Base-by-base conservation (phyloP, 2,329 filamentous ascomycete species). In the Pseudogymnoascus sp. region DNA sequence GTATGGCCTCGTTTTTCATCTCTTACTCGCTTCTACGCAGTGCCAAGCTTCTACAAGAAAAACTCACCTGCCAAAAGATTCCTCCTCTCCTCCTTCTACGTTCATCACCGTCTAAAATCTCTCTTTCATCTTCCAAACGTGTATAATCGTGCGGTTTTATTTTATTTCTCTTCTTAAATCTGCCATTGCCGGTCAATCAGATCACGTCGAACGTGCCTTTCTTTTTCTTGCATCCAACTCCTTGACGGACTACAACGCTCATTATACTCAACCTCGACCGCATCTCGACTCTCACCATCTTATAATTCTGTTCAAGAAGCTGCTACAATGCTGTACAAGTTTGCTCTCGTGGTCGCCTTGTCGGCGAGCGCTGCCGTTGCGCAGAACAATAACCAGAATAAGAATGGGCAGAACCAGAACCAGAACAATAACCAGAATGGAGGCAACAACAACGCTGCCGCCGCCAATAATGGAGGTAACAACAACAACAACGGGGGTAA, bases 141-240 rank as follows among this genome's bases (percentile, higher is more conserved):
- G 14, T 18, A 50, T 50, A 15, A 18, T 50, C 43, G 43, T 50
- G 43, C 43, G 25, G 43, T 25, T 25, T 25, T 25, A 25, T 50
- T 30, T 50, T 39, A 61, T 60, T 41, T 39, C 62, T 63, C 65
- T 66, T 65, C 62, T 63, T 66, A 68, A 50, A 50, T 50, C 43
- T 50, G 25, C n/a, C n/a, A 50, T 72, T 71, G 67, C 68, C 66
- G 67, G 70, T 69, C 69, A 70, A 72, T 68, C 63, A 70, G 18
- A 39, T 71, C 69, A 68, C 70, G 70, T 72, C 70, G 70, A 72
- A 60, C 70, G 70, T 69, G 70, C 61, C 70, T 72, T 68, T 69
- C 67, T 67, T 68, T 62, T 62, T 69, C 58, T 58, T 57, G 57
- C 64, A 60, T 57, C 59, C 33, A 61, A 70, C 69, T 65, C 69